Evolutionary conservation across 177 flowering plant genomes (phyloP).

Genomic region (Vitis hybrid): DNA sequence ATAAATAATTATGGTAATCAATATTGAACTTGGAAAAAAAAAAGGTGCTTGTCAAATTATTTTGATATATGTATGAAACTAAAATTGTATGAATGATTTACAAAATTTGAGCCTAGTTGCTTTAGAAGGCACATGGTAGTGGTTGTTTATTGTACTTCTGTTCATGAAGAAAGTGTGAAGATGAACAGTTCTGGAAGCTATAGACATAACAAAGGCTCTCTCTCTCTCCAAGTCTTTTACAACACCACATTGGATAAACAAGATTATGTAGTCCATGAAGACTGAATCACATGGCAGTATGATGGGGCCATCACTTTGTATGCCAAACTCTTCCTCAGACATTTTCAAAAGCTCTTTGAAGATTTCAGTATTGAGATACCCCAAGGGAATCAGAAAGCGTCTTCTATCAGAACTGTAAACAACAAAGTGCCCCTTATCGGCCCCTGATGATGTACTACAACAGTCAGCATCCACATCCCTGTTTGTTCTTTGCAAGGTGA

Average conservation of each 20-base stretch:
- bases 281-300: conserved; percentile 2
- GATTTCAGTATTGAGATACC: not conserved
- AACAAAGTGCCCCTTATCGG: conserved; percentile 11
- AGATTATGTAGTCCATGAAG: not conserved
- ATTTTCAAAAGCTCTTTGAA: not conserved
- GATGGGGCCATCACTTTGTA: conserved; percentile 2
- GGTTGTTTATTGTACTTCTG: not conserved
- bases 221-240: conserved; percentile 5
- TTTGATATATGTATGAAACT: too few relatives aligned
- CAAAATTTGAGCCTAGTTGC: too few relatives aligned
- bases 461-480: not conserved
- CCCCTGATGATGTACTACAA: conserved; percentile 3
- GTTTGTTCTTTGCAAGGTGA: conserved; percentile 4
- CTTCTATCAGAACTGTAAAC: conserved; percentile 1
- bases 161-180: not conserved
- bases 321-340: conserved; percentile 5
- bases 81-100: too few relatives aligned
- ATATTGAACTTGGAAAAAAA: too few relatives aligned
- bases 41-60: too few relatives aligned
- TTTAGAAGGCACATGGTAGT: too few relatives aligned
- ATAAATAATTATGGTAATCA: too few relatives aligned
- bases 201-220: not conserved
- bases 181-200: not conserved
- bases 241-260: not conserved
- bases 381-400: not conserved